Percentiles rank a stretch among this genome's conserved stretches.
phyloP scores from a whole-genome alignment of 345 rosid genomes.

The Brassica incana region DNA sequence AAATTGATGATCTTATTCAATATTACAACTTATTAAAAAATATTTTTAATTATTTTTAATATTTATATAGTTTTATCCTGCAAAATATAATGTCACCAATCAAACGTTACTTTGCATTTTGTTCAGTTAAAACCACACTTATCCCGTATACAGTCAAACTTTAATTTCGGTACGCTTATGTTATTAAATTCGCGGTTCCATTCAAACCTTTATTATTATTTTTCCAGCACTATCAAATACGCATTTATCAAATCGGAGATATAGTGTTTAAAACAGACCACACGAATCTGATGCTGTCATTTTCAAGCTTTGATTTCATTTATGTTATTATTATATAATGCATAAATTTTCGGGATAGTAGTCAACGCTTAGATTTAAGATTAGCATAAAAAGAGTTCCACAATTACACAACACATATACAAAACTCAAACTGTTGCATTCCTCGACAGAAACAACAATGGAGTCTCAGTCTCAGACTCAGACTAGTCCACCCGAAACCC shows the following conservation, averaged over 20 bases:
- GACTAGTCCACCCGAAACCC: conserved; percentile 12
- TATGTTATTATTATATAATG: not conserved
- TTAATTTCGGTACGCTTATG: too few relatives aligned
- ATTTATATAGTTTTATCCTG: too few relatives aligned
- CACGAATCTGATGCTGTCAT: conserved; percentile 17
- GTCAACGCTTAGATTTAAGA: not conserved
- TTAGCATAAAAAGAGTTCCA: not conserved
- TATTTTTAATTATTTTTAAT: too few relatives aligned
- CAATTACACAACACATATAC: not conserved
- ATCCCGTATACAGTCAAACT: too few relatives aligned
- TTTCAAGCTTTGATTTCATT: not conserved
- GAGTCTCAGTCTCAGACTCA: conserved; percentile 35
- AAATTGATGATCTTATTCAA: too few relatives aligned
- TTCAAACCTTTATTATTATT: too few relatives aligned
- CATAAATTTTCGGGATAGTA: not conserved
- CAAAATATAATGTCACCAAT: too few relatives aligned
- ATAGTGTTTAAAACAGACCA: conserved; percentile 4
- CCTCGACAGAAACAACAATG: conserved; percentile 15
- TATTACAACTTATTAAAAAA: too few relatives aligned
- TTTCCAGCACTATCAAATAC: too few relatives aligned
- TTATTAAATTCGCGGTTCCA: too few relatives aligned
- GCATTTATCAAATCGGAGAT: not conserved
- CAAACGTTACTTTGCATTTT: too few relatives aligned
- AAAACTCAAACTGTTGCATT: conserved; percentile 10
- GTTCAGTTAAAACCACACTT: too few relatives aligned